Percentiles rank a stretch among this genome's conserved stretches.
Conservation (phyloP, 2,329 filamentous ascomycete genomes). For the Onygenales sp. region DNA sequence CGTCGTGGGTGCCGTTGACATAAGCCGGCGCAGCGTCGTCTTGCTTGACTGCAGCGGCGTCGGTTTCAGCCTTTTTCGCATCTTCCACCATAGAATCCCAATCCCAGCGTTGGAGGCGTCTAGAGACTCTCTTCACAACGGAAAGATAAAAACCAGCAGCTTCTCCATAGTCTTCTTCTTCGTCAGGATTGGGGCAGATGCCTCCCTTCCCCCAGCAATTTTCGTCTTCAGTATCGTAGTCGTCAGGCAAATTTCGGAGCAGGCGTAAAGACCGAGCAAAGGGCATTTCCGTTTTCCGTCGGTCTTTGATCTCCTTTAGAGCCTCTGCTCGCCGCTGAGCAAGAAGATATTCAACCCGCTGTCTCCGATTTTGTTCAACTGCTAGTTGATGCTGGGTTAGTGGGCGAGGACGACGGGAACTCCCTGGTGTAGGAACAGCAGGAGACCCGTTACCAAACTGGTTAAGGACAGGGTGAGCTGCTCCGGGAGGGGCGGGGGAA, state of each 20-base stretch:
- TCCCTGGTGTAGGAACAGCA: slow-evolving; percentile 11
- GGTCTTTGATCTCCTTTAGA: slow-evolving; percentile 26
- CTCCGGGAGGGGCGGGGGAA: slow-evolving; percentile 35
- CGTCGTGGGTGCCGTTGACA: background rate
- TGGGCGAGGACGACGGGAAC: slow-evolving; percentile 34
- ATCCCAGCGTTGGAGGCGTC: slow-evolving; percentile 37
- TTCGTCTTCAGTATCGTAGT: slow-evolving; percentile 40
- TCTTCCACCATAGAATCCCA: slow-evolving; percentile 21
- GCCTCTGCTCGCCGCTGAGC: slow-evolving; percentile 32
- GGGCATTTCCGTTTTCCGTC: slow-evolving; percentile 30
- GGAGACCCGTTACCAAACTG: slow-evolving; percentile 29
- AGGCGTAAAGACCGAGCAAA: slow-evolving; percentile 33
- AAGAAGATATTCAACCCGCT: slow-evolving; percentile 39
- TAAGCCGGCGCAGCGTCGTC: background rate
- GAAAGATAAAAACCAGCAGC: slow-evolving; percentile 36
- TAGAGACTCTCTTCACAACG: slow-evolving; percentile 32
- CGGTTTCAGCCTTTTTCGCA: background rate
- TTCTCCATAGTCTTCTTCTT: slow-evolving; percentile 40
- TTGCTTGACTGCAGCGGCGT: background rate
- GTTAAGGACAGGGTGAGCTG: slow-evolving; percentile 32
- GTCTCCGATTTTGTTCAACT: slow-evolving; percentile 39
- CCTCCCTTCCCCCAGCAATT: slow-evolving; percentile 35
- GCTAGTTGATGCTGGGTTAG: slow-evolving; percentile 42
- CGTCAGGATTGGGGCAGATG: slow-evolving; percentile 29
- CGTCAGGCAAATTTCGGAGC: slow-evolving; percentile 32